Base-by-base conservation (phyloP, 495 filamentous ascomycete species). In the Hyaloscypha finlandica region DNA sequence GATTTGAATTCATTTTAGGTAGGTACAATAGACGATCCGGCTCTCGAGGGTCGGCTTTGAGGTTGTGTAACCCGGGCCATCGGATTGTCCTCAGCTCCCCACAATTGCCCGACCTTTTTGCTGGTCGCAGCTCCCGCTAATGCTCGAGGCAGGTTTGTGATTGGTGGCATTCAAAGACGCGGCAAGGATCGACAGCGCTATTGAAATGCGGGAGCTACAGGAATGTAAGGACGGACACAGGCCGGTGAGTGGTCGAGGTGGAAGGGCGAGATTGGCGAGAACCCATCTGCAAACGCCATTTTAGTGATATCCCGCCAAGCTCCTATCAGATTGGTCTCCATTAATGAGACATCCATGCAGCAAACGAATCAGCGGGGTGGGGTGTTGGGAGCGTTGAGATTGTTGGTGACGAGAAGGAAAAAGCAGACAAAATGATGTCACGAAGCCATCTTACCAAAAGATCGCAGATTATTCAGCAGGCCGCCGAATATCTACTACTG, bases 151-250 rank as follows among this genome's bases (percentile, higher is more conserved):
- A 57, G 0, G 42, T 19, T 48, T 14, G 8, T 48, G 11, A 48
- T 48, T 48, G 42, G 42, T 16, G 16, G 16, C 42, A 16, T 48
- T 14, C 16, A 4, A 11, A 29, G 32, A 59, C 12, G 16, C 0
- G 56, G 56, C 8, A 8, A 37, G 12, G 59, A 61, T 61, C 59
- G 37, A 25, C 59, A 42, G 4, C 59, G 59, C 59, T 61, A 61
- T 61, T 48, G 59, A 61, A 25, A 61, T 30, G 37, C 59, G 59
- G 59, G 59, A 61, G 33, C 59, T 48, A 61, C n/a, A n/a, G n/a
- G n/a, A n/a, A 61, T 48, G 42, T 61, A 20, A 61, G 59, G 35
- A 48, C 25, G 22, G 9, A 56, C 20, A 56, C 22, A 25, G 53
- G 20, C 6, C 22, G n/a, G 1, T 16, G 20, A 56, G 29, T 56